Base-by-base conservation (phyloP, 495 filamentous ascomycete species). In the Acidiella bohemica region DNA sequence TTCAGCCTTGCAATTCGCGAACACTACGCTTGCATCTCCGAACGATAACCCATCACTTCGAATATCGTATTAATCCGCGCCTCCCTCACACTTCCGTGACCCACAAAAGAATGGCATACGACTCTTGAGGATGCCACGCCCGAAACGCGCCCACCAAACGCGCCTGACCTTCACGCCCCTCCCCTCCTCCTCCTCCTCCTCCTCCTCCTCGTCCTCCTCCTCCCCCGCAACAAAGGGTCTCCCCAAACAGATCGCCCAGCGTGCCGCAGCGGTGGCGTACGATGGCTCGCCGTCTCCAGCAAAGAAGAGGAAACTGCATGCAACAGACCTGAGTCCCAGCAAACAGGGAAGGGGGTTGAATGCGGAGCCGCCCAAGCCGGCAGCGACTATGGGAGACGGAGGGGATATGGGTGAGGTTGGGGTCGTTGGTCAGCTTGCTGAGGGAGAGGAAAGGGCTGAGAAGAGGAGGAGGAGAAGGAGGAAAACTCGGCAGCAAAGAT, bases 91-190 rank as follows among this genome's bases (percentile, higher is more conserved):
- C n/a, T n/a, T n/a, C n/a, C n/a, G n/a, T n/a, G n/a, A n/a, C n/a
- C n/a, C n/a, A n/a, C n/a, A n/a, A 13, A 11, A 35, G 9, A 12
- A 9, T 13, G 5, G 21, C 18, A 2, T 36, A 22, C 1, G 2
- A 5, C 11, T 18, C 13, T 18, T 32, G 19, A 34, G 11, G 13
- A 17, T 17, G 5, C 33, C 35, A 31, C 35, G 30, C 16, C 22
- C 36, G 10, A 18, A 34, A n/a, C 42, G 42, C 17, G 53, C 48
- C 29, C 52, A 49, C 13, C 59, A 62, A 35, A 44, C 52, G 5
- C 51, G 53, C n/a, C 47, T 63, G 13, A 26, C 28, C 32, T 60
- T 62, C 51, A 55, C 53, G 3, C 58, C 58, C 2, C 16, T 56
- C 2, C 42, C 58, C 14, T 52, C 56, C 10, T 58, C 56, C 2